Percentiles rank a stretch among this genome's conserved stretches.
Conservation (phyloP, 345 rosid species). For the Euphorbia lathyris region DNA sequence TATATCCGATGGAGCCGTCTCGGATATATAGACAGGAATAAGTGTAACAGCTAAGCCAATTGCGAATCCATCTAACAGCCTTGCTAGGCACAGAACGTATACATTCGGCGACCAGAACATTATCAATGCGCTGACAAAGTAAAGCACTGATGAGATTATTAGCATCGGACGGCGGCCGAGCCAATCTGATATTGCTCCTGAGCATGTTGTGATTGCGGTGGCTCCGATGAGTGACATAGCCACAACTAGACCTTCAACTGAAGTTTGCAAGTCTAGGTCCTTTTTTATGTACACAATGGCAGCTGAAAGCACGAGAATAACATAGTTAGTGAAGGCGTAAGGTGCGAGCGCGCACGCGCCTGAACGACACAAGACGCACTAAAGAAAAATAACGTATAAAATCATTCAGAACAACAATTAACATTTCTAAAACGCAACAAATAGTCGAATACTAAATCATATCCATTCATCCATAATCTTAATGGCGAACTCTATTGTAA, state of each 20-base stretch:
- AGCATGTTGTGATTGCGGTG: constrained; percentile 82
- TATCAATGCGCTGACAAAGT: constrained; percentile 77
- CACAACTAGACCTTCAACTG: constrained; percentile 87
- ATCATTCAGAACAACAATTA: no score
- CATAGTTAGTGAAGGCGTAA: no score
- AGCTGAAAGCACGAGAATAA: constrained; percentile 41
- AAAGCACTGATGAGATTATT: constrained; percentile 65
- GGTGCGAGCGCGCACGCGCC: no score
- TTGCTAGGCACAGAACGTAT: constrained; percentile 70
- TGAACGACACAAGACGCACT: no score
- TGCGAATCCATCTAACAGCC: constrained; percentile 88
- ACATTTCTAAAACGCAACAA: no score
- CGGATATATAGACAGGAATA: constrained; percentile 85
- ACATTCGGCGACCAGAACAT: constrained; percentile 97
- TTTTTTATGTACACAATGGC: constrained; percentile 78
- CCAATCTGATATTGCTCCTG: constrained; percentile 92
- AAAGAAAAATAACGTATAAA: no score
- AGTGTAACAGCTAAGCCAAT: constrained; percentile 91
- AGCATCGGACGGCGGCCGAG: constrained; percentile 97
- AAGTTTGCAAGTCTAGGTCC: constrained; percentile 57
- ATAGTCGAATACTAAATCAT: no score
- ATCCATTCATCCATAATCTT: no score
- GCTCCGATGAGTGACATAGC: constrained; percentile 97
- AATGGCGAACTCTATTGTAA: no score
- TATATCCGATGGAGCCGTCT: constrained; percentile 93